phyloP scores from a whole-genome alignment of 1,139 yeast genomes.

The Candida sojae region DNA sequence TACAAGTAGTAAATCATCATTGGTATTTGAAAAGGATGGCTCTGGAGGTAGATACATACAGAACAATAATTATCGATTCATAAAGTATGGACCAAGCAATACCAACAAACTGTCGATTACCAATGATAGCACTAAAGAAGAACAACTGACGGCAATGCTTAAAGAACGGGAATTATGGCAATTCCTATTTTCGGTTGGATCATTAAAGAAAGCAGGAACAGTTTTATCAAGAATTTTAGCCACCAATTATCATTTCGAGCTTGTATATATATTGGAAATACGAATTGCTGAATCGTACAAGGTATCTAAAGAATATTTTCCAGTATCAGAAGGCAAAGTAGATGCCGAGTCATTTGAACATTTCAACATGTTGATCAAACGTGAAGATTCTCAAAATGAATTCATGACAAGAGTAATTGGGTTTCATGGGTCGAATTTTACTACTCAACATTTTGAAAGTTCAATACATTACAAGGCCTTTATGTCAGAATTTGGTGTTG shows the following conservation, averaged over 20 bases:
- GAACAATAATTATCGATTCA: constrained; percentile 45
- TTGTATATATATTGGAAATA: constrained; percentile 60
- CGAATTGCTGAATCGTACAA: constrained; percentile 49
- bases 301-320: constrained; percentile 42
- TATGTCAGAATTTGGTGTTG: constrained; percentile 56
- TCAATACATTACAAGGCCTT: constrained; percentile 51
- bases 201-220: constrained; percentile 45
- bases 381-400: constrained; percentile 23
- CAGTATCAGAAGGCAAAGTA: constrained; percentile 36
- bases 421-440: constrained; percentile 35
- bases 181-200: constrained; percentile 39
- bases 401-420: constrained; percentile 52
- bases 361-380: constrained; percentile 34
- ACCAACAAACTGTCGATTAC: not conserved
- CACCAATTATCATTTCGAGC: constrained; percentile 39
- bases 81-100: constrained; percentile 19
- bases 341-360: constrained; percentile 46
- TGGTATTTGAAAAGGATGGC: constrained; percentile 60
- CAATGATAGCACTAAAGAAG: not conserved
- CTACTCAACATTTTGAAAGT: constrained; percentile 39
- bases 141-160: constrained; percentile 15
- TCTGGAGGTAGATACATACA: constrained; percentile 59
- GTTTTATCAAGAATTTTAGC: constrained; percentile 42
- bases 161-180: constrained; percentile 34
- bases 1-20: constrained; percentile 35